Percentiles rank a stretch among this genome's conserved stretches.
Evolutionary conservation across 495 filamentous ascomycete species (phyloP).

Genomic region (Pseudomonodictys pantanalensis): DNA sequence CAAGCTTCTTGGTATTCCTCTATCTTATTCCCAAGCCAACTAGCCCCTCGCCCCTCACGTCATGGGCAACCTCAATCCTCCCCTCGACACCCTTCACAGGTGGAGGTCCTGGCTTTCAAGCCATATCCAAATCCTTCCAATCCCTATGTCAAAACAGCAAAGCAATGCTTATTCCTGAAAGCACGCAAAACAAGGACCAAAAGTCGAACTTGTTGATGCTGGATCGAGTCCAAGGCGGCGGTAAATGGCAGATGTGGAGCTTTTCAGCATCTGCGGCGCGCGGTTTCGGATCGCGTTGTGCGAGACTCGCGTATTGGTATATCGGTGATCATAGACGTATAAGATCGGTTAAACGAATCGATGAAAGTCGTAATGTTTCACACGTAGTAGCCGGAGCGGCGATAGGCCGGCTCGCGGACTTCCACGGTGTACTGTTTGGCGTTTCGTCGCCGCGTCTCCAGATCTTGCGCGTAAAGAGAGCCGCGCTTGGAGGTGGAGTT

Average conservation of each 20-base stretch:
- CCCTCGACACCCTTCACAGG: constrained; percentile 22
- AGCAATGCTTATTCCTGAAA: constrained; percentile 25
- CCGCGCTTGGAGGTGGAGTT: constrained; percentile 31
- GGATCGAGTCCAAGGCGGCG: constrained; percentile 5
- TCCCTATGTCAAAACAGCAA: constrained; percentile 26
- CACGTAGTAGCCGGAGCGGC: constrained; percentile 34
- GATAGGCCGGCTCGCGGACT: constrained; percentile 30
- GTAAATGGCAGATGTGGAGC: constrained; percentile 4
- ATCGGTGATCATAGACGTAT: constrained; percentile 6
- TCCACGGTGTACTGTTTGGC: constrained; percentile 37
- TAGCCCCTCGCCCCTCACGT: no score
- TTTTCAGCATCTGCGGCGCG: constrained; percentile 16
- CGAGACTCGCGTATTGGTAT: not conserved
- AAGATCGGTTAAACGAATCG: not conserved
- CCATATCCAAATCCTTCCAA: not conserved
- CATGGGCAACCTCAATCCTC: no score
- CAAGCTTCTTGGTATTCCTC: no score
- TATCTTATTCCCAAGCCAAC: not conserved
- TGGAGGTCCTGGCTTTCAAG: not conserved
- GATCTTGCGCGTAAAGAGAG: constrained; percentile 40
- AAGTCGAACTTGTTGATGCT: constrained; percentile 29
- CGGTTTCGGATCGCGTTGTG: not conserved
- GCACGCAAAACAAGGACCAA: constrained; percentile 24
- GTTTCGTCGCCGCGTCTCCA: constrained; percentile 30
- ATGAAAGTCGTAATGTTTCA: constrained; percentile 21